These are phyloP conservation scores for Chalciporus sphaerocephalus DNA, from an alignment of 768 basidiomycete genomes.

Conservation along the genomic window DNA sequence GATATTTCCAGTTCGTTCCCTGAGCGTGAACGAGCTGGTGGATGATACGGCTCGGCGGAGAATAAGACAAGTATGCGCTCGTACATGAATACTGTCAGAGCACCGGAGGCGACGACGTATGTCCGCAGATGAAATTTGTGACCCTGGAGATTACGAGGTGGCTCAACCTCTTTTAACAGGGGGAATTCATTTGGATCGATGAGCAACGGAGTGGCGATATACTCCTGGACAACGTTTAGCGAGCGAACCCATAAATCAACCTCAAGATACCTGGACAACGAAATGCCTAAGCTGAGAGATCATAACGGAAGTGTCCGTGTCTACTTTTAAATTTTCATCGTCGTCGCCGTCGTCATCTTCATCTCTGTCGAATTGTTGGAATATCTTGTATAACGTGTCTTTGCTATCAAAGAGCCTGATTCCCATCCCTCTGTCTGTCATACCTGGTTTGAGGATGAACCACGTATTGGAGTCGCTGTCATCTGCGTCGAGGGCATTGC, in stretches of 20 bases:
- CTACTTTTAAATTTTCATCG: no score
- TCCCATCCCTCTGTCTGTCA: constrained; percentile 95
- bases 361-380: constrained; percentile 71
- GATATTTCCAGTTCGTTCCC: constrained; percentile 21
- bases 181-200: constrained; percentile 58
- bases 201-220: constrained; percentile 72
- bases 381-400: constrained; percentile 65
- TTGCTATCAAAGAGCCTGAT: constrained; percentile 85
- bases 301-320: constrained; percentile 51
- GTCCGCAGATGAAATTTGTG: constrained; percentile 89
- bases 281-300: constrained; percentile 92
- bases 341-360: constrained; percentile 49
- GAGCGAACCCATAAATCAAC: constrained; percentile 3
- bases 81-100: constrained; percentile 76
- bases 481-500: constrained; percentile 48
- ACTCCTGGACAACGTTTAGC: constrained; percentile 57
- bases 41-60: constrained; percentile 64
- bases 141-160: constrained; percentile 35
- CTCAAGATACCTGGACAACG: constrained; percentile 74
- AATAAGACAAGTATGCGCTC: constrained; percentile 85
- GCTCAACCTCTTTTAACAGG: constrained; percentile 15
- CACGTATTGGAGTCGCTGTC: constrained; percentile 39
- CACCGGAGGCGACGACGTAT: constrained; percentile 77
- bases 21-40: constrained; percentile 39
- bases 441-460: constrained; percentile 97